A percentile compares a stretch with the other conserved stretches of the same genome.
phyloP scores from a whole-genome alignment of 495 filamentous ascomycete genomes.

The Parathielavia hyrcaniae region DNA sequence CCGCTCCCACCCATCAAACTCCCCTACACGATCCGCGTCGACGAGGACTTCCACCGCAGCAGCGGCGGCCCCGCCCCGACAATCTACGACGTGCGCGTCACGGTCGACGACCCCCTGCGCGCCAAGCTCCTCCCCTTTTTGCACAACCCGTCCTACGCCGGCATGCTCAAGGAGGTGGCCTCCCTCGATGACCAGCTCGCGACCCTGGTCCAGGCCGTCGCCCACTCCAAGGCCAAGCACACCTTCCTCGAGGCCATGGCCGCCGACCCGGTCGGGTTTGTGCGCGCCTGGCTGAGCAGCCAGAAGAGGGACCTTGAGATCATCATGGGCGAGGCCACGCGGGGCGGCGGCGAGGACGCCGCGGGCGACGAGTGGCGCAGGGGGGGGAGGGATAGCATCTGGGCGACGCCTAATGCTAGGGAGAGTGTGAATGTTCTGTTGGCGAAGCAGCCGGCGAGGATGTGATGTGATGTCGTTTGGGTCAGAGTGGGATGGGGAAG shows the following conservation, averaged over 20 bases:
- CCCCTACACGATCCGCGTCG: slow-evolving; percentile 88
- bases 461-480: not conserved
- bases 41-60: slow-evolving; percentile 70
- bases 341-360: slow-evolving; percentile 58
- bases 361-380: slow-evolving; percentile 52
- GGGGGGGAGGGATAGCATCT: slow-evolving; percentile 47
- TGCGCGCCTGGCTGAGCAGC: slow-evolving; percentile 74
- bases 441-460: slow-evolving; percentile 32
- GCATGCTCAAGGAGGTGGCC: slow-evolving; percentile 63
- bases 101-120: slow-evolving; percentile 75
- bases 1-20: slow-evolving; percentile 78
- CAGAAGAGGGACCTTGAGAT: slow-evolving; percentile 89
- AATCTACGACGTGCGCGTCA: slow-evolving; percentile 82
- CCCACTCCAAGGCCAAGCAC: slow-evolving; percentile 75
- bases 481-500: too few relatives aligned
- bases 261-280: slow-evolving; percentile 74
- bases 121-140: slow-evolving; percentile 57
- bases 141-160: slow-evolving; percentile 49
- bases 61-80: slow-evolving; percentile 61
- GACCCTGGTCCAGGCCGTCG: slow-evolving; percentile 67
- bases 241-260: slow-evolving; percentile 70
- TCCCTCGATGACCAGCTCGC: slow-evolving; percentile 77
- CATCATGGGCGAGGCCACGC: slow-evolving; percentile 71
- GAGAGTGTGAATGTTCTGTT: slow-evolving; percentile 52
- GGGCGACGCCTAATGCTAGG: slow-evolving; percentile 48